Conservation (phyloP, 1,284 basidiomycete genomes). For the Cutaneotrichosporon spelunceum region DNA sequence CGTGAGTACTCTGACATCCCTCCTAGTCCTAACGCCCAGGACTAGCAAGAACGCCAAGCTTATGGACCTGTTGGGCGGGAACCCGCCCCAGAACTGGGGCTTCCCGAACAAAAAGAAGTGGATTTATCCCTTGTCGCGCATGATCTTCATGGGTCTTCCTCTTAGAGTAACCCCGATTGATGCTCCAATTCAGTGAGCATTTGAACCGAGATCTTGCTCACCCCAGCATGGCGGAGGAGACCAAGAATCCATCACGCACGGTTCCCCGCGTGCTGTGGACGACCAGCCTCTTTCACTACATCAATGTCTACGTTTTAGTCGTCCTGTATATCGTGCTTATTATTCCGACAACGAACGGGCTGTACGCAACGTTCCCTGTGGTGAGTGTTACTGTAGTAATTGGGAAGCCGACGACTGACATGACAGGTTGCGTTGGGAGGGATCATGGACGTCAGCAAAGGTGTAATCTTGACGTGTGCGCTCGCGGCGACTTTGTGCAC, state of each 20-base stretch:
- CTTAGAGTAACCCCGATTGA: not conserved
- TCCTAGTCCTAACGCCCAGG: not conserved
- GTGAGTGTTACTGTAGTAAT: not conserved
- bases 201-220: not conserved
- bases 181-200: slow-evolving; percentile 2
- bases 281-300: slow-evolving; percentile 26
- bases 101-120: not conserved
- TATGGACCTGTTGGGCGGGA: not conserved
- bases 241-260: slow-evolving; percentile 43
- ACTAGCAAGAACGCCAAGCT: not conserved
- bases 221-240: slow-evolving; percentile 19
- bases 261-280: slow-evolving; percentile 45
- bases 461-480: slow-evolving; percentile 5
- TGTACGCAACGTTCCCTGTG: not conserved
- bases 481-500: slow-evolving; percentile 33
- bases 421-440: not conserved
- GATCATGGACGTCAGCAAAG: not conserved
- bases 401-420: not conserved
- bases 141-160: slow-evolving; percentile 3
- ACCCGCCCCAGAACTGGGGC: not conserved
- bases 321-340: not conserved
- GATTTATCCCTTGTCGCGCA: not conserved
- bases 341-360: not conserved
- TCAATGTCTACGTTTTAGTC: slow-evolving; percentile 4
- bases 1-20: not conserved